Percentiles rank a stretch among this genome's conserved stretches.
Evolutionary conservation across 1,284 basidiomycete species (phyloP).

Genomic region (Ustilago vetiveriae): DNA sequence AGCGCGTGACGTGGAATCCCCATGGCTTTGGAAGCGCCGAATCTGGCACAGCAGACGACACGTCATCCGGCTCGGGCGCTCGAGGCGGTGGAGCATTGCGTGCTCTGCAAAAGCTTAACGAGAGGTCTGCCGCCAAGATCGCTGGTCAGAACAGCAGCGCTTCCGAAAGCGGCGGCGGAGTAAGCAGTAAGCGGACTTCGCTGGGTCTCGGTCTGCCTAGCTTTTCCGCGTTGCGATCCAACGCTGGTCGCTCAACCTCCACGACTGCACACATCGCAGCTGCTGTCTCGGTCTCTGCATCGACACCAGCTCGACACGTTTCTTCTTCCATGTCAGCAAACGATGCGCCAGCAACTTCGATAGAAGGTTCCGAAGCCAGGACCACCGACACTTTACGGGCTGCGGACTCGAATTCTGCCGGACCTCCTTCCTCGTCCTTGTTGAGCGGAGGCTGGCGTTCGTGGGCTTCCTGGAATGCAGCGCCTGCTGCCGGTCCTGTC

Average conservation of each 20-base stretch:
- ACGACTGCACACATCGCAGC: not conserved
- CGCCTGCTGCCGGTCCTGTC: not conserved
- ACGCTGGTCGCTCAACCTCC: conserved; percentile 16
- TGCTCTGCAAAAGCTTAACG: conserved; percentile 41
- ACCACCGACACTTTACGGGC: not conserved
- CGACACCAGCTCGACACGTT: not conserved
- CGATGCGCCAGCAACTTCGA: not conserved
- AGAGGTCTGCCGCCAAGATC: conserved; percentile 43
- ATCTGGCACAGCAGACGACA: not conserved
- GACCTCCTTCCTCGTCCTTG: conserved; percentile 8
- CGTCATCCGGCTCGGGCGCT: conserved; percentile 8
- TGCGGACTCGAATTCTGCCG: not conserved
- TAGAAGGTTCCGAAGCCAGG: too few species aligned
- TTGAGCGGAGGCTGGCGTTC: conserved; percentile 29
- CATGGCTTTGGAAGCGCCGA: not conserved
- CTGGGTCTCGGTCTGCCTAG: conserved; percentile 36
- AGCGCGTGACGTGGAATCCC: conserved; percentile 40
- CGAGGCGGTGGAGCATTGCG: conserved; percentile 36
- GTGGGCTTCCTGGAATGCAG: conserved; percentile 32
- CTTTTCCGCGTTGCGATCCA: conserved; percentile 28
- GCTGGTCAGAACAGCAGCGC: conserved; percentile 13
- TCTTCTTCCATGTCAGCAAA: not conserved
- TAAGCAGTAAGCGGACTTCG: conserved; percentile 30
- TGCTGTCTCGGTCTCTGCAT: not conserved
- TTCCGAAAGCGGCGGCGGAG: conserved; percentile 1